Percentiles rank a stretch among this genome's conserved stretches.
Conservation (phyloP, 257 asterid genomes). For the Paulownia fortunei region DNA sequence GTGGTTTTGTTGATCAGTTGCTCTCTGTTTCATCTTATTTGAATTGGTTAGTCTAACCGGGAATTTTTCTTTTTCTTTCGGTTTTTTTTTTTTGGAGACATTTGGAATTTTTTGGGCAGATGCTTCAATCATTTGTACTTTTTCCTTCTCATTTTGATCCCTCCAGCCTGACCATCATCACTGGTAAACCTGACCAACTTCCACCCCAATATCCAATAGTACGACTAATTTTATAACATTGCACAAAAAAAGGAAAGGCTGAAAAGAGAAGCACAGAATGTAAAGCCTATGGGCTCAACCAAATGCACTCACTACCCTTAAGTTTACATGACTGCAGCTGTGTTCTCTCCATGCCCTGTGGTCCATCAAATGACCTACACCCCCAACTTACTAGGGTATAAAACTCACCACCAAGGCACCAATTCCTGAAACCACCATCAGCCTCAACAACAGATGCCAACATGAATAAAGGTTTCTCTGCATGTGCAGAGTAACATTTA, state of each 20-base stretch:
- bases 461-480: background rate
- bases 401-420: background rate
- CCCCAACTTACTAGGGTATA: background rate
- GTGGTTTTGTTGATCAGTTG: background rate
- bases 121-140: background rate
- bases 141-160: slow-evolving; percentile 3
- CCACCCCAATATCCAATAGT: background rate
- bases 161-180: background rate
- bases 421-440: background rate
- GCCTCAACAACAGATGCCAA: background rate
- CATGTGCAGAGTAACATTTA: background rate
- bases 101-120: background rate
- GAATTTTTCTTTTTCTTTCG: background rate
- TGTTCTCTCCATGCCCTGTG: background rate
- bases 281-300: background rate
- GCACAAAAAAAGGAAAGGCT: background rate
- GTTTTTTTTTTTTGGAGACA: background rate
- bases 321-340: background rate
- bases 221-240: background rate
- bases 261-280: background rate
- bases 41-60: background rate
- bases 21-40: slow-evolving; percentile 1
- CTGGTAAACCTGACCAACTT: background rate
- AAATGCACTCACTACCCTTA: background rate
- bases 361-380: background rate